phyloP scores from a whole-genome alignment of 208 protist genomes.

The Leishmania tropica region DNA sequence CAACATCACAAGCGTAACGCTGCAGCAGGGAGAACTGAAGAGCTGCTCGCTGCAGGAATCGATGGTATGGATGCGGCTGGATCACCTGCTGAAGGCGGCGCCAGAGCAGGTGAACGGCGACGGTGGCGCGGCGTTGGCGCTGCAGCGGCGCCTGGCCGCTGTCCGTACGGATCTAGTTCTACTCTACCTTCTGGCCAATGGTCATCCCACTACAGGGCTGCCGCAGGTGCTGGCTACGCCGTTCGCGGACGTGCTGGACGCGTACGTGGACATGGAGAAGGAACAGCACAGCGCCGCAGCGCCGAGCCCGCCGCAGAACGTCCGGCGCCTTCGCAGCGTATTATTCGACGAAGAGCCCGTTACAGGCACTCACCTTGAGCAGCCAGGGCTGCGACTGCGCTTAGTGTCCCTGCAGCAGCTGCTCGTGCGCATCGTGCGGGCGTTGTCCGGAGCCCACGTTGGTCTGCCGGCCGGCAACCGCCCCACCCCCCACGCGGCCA shows the following conservation, averaged over 20 bases:
- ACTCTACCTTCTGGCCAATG: slow-evolving; percentile 63
- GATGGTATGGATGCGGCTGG: slow-evolving; percentile 73
- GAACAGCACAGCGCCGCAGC: background rate
- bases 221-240: slow-evolving; percentile 32
- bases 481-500: slow-evolving; percentile 35
- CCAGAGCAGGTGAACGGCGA: background rate
- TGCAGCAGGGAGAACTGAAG: slow-evolving; percentile 65
- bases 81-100: slow-evolving; percentile 32
- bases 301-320: background rate
- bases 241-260: slow-evolving; percentile 66
- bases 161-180: slow-evolving; percentile 70
- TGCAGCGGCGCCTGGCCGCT: slow-evolving; percentile 40
- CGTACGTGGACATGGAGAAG: slow-evolving; percentile 38
- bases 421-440: slow-evolving; percentile 32
- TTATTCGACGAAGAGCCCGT: slow-evolving; percentile 42
- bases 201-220: slow-evolving; percentile 54
- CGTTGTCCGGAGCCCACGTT: background rate
- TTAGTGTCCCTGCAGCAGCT: slow-evolving; percentile 37
- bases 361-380: slow-evolving; percentile 5
- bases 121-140: background rate
- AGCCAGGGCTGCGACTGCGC: slow-evolving; percentile 42
- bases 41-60: slow-evolving; percentile 58
- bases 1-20: slow-evolving; percentile 66
- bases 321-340: slow-evolving; percentile 14
- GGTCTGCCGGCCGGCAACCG: slow-evolving; percentile 16